Base-by-base conservation (phyloP, 352 stramenopile species). In the Albugo laibachii region DNA sequence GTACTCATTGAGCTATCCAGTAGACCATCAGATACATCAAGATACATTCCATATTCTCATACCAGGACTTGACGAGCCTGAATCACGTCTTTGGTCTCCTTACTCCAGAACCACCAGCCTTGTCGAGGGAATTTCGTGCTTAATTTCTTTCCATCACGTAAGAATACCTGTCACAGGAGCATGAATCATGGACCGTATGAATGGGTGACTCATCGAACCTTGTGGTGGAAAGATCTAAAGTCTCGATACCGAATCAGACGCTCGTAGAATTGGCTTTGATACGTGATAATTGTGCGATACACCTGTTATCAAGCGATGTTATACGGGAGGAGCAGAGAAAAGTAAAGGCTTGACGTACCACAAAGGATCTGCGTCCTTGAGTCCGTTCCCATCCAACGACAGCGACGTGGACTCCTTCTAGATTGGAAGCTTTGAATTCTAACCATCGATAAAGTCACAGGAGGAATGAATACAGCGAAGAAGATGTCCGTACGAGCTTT, bases 211-310 rank as follows among this genome's bases (percentile, higher is more conserved):
- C 19, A 37, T 37, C 38, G n/a, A 24, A 57, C 52, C 18, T 53
- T 58, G 24, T 59, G 63, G 41, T 61, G 53, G 49, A 87, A 83
- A 34, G 34, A 43, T 24, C 41, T 36, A 41, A 87, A 84, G n/a
- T 80, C 54, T 12, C 75, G 58, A 52, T 63, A 87, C 36, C 75
- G 75, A 40, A 87, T 54, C 16, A 84, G 51, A 1, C 75, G 71
- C 47, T 87, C 65, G 50, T 69, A 82, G 59, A 66, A 81, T 39
- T 77, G 43, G 6, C 72, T 70, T 31, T 58, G 52, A 31, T 68
- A 81, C 55, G 73, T 84, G 36, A 79, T 63, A 6, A 66, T 67
- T 38, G 75, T 84, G 42, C 69, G 69, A 51, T 83, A 87, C 13
- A 82, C 60, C 65, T 72, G 24, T 31, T 31, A 10, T 8, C 24